These are phyloP conservation scores for Neocatenulostroma microsporum DNA, from an alignment of 2,329 filamentous ascomycete species.

Conservation along the genomic window DNA sequence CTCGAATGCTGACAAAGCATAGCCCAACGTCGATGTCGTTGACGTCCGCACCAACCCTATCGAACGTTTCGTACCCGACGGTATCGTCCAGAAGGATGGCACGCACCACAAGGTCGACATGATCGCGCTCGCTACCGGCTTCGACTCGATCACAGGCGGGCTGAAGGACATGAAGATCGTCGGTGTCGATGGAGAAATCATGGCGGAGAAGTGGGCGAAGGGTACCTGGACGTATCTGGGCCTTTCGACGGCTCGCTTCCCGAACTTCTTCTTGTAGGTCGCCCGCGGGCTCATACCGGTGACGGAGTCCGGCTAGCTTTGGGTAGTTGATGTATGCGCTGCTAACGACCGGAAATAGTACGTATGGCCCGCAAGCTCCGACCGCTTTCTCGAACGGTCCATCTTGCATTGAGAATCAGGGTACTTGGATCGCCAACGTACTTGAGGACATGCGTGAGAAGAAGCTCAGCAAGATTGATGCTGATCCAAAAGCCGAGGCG, in stretches of 20 bases:
- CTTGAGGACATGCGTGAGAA: conserved; percentile 17
- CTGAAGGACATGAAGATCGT: conserved; percentile 34
- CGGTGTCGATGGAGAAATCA: conserved; percentile 24
- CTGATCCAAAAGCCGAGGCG: conserved; percentile 5
- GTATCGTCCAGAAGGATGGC: conserved; percentile 34
- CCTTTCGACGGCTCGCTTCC: conserved; percentile 21
- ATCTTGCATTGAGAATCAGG: conserved; percentile 36
- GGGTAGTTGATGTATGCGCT: too few species aligned
- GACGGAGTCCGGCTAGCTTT: too few species aligned
- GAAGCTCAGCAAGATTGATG: conserved; percentile 6
- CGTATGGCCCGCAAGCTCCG: conserved; percentile 37
- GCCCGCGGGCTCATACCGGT: not conserved
- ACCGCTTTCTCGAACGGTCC: conserved; percentile 39
- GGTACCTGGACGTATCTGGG: conserved; percentile 36
- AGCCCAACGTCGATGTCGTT: conserved; percentile 36
- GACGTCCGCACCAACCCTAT: conserved; percentile 34
- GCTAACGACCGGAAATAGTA: not conserved
- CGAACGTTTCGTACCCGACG: conserved; percentile 25
- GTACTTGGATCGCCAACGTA: conserved; percentile 31
- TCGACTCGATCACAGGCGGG: conserved; percentile 38
- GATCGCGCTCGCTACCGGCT: conserved; percentile 42
- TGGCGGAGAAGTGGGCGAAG: conserved; percentile 34
- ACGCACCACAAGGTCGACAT: conserved; percentile 37
- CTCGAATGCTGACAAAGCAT: not conserved
- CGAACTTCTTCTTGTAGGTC: conserved; percentile 30